Base-by-base conservation (phyloP, 768 basidiomycete genomes). In the Calocera viscosa region DNA sequence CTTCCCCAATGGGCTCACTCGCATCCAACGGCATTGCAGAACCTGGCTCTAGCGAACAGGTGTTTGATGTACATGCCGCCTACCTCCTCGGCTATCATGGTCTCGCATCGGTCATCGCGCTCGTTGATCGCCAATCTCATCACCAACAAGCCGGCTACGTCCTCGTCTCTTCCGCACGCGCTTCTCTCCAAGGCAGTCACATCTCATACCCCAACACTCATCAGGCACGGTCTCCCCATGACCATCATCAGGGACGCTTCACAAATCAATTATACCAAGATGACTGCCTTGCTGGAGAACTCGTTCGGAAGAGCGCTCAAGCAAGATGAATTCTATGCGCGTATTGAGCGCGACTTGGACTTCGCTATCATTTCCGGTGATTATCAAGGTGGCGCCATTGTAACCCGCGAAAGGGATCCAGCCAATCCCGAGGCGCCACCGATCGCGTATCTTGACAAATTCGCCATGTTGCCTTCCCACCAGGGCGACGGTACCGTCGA, bases 401-500 rank as follows among this genome's bases (percentile, higher is more conserved):
- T 97, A 66, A 99, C 96, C 11, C 76, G 75, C 65, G 84, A 86
- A 74, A 65, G 69, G 10, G 49, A 65, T n/a, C 76, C 71, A 68
- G 70, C 40, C 67, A 74, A 24, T 65, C 49, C 24, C 16, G n/a
- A n/a, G 22, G 66, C 67, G 10, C 35, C 49, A 12, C 83, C 87
- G 5, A 85, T 95, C 68, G 87, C 90, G 17, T 99, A 99, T 77
- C 85, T 99, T 63, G 96, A 99, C 82, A 99, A 99, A 78, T 99
- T 99, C 75, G 95, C 94, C 17, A 94, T 99, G 41, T 81, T 94
- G 40, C 96, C 96, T 1, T 86, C 82, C 68, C 86, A 97, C 73
- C 96, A 99, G 76, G 96, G 96, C 24, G 95, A 98, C 72, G 96
- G 96, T 19, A 98, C 96, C 0, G 96, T 98, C 67, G 96, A 99